phyloP scores from a whole-genome alignment of 495 filamentous ascomycete genomes.

The Aspergillus haitiensis region DNA sequence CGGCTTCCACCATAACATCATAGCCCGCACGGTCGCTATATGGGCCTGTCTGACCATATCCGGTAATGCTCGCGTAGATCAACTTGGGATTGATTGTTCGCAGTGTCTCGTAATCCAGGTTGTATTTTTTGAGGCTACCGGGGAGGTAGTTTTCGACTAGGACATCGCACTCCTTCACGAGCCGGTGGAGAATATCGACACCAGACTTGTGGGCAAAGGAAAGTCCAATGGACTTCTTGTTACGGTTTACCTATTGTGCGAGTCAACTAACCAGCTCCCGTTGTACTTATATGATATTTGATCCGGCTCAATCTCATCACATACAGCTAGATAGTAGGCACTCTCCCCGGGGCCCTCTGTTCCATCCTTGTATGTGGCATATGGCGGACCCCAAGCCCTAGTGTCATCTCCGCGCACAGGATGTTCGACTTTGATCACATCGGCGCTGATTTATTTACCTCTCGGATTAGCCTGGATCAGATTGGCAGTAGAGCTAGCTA shows the following conservation, averaged over 20 bases:
- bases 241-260: constrained; percentile 76
- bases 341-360: constrained; percentile 81
- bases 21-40: constrained; percentile 89
- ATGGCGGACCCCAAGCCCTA: constrained; percentile 93
- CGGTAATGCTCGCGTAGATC: constrained; percentile 70
- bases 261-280: constrained; percentile 1
- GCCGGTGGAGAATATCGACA: constrained; percentile 79
- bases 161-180: constrained; percentile 83
- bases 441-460: constrained; percentile 60
- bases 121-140: constrained; percentile 85
- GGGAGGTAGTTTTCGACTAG: constrained; percentile 97
- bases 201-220: constrained; percentile 85
- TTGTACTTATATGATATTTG: not conserved
- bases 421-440: constrained; percentile 97
- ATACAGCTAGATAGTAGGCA: constrained; percentile 88
- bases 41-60: constrained; percentile 89
- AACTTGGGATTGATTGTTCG: constrained; percentile 72
- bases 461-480: not conserved
- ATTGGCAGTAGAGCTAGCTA: not conserved
- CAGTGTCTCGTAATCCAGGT: constrained; percentile 80
- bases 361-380: constrained; percentile 69
- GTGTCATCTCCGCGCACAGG: constrained; percentile 91
- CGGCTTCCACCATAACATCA: constrained; percentile 99
- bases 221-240: constrained; percentile 91
- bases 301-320: constrained; percentile 15